Evolutionary conservation across 2,329 filamentous ascomycete genomes (phyloP).

Genomic region (Corinectria fuckeliana): DNA sequence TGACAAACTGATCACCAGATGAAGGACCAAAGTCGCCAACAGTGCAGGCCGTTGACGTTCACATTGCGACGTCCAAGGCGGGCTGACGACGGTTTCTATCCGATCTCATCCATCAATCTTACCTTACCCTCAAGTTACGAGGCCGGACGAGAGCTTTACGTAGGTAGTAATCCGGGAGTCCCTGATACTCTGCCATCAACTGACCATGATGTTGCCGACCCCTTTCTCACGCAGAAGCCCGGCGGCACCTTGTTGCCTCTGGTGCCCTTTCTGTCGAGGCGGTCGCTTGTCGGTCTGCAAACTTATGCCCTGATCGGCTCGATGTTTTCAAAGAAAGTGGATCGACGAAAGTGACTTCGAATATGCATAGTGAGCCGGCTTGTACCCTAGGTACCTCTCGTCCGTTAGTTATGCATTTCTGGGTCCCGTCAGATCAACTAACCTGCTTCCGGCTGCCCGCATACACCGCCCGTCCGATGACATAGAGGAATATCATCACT

Average conservation of each 20-base stretch:
- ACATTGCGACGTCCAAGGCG: no score
- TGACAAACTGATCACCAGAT: neutral
- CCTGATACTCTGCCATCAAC: neutral
- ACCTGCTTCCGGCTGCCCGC: no score
- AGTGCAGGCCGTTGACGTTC: no score
- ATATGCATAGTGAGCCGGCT: no score
- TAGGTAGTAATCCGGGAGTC: neutral
- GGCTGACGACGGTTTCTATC: constrained; percentile 4
- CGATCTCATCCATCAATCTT: constrained; percentile 3
- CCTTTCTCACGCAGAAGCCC: constrained; percentile 16
- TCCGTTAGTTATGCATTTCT: no score
- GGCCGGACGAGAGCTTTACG: neutral
- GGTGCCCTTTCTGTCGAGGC: neutral
- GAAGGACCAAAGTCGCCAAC: neutral
- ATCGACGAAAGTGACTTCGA: no score
- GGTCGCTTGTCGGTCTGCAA: constrained; percentile 8
- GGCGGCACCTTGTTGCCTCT: neutral
- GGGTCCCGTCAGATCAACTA: no score
- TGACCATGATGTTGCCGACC: neutral
- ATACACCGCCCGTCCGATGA: no score
- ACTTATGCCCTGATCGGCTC: no score
- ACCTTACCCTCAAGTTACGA: neutral
- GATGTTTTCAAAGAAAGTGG: no score
- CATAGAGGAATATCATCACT: no score
- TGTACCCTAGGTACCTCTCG: no score